Base-by-base conservation (phyloP, 129 eudicot genomes). In the Saussurea involucrata region DNA sequence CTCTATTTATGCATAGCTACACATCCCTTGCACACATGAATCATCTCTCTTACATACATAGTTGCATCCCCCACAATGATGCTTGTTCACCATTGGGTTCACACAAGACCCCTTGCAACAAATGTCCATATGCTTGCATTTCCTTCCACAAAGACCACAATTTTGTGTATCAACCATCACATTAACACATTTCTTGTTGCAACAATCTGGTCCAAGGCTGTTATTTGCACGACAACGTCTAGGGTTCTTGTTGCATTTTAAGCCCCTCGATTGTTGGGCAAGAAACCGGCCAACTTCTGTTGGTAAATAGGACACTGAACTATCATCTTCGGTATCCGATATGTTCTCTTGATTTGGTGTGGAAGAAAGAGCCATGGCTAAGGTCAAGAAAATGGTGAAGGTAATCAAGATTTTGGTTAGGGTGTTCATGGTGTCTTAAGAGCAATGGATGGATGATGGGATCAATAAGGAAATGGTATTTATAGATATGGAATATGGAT, bases 31-130 rank as follows among this genome's bases (percentile, higher is more conserved):
- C 24, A 72, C 69, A 28, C 92, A 90, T 24, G 17, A 8, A 37
- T 73, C 78, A 15, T 86, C 86, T 63, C 70, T 68, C 60, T 74
- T 27, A 80, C 96, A 90, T 65, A 46, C 83, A 34, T 74, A 80
- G 24, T 70, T 63, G 81, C 96, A 90, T 22, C 85, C 78, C 24
- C 96, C 96, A 22, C 96, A 90, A 42, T 90, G 78, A 17, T 12
- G 84, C 53, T 57, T 75, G 74, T 84, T 73, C 60, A 24, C 57
- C 78, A 63, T 73, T 5, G 84, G 81, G 75, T 87, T 88, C 55
- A 85, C 83, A 40, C 96, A 90, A 4, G 57, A 72, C 15, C 92
- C 92, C 69, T 61, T 86, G 86, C 92, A 90, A 64, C 92, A 90
- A 53, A 84, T 77, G 70, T 90, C 87, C 60, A 76, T 46, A 29